Evolutionary conservation across 768 basidiomycete species (phyloP), one percentile per base, ranked within the genome.

Genomic region (Amylocystis lapponica): DNA sequence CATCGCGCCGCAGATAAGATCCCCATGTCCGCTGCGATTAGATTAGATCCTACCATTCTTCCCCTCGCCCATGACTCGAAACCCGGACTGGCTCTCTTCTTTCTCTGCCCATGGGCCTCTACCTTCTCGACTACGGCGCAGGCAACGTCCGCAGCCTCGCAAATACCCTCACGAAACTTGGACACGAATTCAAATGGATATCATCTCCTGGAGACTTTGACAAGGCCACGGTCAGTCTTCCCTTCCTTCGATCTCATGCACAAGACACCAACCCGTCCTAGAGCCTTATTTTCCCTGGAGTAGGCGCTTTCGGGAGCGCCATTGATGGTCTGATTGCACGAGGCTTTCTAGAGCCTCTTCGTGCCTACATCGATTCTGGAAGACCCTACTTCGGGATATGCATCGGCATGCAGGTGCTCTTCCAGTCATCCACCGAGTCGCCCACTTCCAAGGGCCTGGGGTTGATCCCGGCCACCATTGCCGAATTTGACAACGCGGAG

Each of bases 371-470:
- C 54, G 65, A 66, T 13, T 89, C 89, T 10, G 95, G 96, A 20
- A 78, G 75, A 54, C 96, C 95, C 2, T 99, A 96, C 66, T 90
- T 96, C 65, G 91, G 91, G 29, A 98, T 99, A 69, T 99, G 96
- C 68, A 89, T 99, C 58, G 96, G 96, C 55, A 85, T 99, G 83
- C 96, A 99, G 65, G 79, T 96, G 45, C 86, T 99, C 48, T 98
- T 92, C 67, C 69, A 76, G 45, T 81, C 86, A 12, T 97, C 95
- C 13, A 67, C 77, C 48, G 96, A 99, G 68, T 83, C 83, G 12
- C 74, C 78, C 13, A 56, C 61, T 16, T 66, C 68, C 21, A 62
- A 56, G n/a, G 94, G 95, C n/a, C 74, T 98, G 17, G 87, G 81
- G 14, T 64, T 91, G 51, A 83, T 99, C 49, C 86, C 89, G n/a